Evolutionary conservation across 1,284 basidiomycete genomes (phyloP), one percentile per base, ranked within the genome.

Genomic region (Sporisorium iseilematis-ciliati): DNA sequence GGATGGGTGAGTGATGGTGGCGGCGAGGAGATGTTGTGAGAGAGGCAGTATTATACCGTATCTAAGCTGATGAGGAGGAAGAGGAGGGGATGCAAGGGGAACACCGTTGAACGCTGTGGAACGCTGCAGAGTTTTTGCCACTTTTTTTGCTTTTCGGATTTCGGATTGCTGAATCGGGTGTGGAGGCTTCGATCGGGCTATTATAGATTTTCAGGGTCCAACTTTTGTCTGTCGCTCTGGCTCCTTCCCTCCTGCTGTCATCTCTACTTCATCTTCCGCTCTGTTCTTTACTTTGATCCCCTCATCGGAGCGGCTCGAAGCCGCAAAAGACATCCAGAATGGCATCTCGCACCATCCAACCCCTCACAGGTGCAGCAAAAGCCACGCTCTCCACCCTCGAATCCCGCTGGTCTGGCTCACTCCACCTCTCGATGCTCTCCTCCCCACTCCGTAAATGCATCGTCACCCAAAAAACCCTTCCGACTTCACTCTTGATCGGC

Each of bases 391-490:
- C 58, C n/a, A 2, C 45, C 0, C 51, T 69, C 31, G 58, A 69
- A 46, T 11, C 40, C 5, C 52, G n/a, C 10, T 75, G 72, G 72
- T 29, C 43, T 2, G 55, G 55, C 25, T 75, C 72, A 6, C 3
- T 69, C 2, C 55, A 65, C 42, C 58, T 75, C 7, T 8, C n/a
- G 7, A 65, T 75, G 66, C 72, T 75, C 12, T 20, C 62, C 2
- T 3, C 33, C 0, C 72, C 72, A 0, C 48, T 75, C 0, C 65
- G 72, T n/a, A 68, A 65, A n/a, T 75, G 72, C 55, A 43, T 62
- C 52, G 72, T 69, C 2, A 65, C 72, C 14, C 25, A 35, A 33
- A 69, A 66, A 25, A n/a, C 59, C 7, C 35, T 69, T 1, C 72
- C 72, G 3, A 60, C 65, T 1, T 38, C 58, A 2, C 64, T 77